phyloP scores from a whole-genome alignment of 768 basidiomycete species.

The Boletus rubescentipes region DNA sequence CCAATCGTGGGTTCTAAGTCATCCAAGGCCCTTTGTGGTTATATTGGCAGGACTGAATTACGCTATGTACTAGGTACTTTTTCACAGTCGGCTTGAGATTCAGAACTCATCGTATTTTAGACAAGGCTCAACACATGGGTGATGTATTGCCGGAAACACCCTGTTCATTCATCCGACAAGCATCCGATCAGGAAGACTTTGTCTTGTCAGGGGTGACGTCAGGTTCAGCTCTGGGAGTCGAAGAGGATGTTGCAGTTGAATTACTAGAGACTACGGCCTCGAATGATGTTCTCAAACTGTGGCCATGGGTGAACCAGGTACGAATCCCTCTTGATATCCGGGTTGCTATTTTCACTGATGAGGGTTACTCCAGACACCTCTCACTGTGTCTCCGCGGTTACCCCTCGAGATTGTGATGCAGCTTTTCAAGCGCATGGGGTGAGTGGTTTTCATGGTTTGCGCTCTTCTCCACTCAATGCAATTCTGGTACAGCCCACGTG shows the following conservation, averaged over 20 bases:
- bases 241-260: slow-evolving; percentile 68
- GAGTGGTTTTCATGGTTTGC: slow-evolving; percentile 31
- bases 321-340: background rate
- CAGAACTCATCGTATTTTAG: slow-evolving; percentile 38
- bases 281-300: slow-evolving; percentile 61
- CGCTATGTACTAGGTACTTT: slow-evolving; percentile 77
- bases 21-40: slow-evolving; percentile 68
- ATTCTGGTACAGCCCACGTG: slow-evolving; percentile 66
- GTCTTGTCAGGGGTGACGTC: slow-evolving; percentile 42
- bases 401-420: slow-evolving; percentile 98
- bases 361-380: slow-evolving; percentile 65
- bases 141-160: slow-evolving; percentile 61
- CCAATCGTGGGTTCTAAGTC: slow-evolving; percentile 75
- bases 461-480: background rate
- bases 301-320: slow-evolving; percentile 96
- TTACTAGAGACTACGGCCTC: slow-evolving; percentile 60
- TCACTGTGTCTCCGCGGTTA: slow-evolving; percentile 88
- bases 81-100: background rate
- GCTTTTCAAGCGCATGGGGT: slow-evolving; percentile 98
- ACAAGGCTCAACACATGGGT: slow-evolving; percentile 66
- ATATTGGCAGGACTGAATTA: slow-evolving; percentile 85
- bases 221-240: slow-evolving; percentile 54
- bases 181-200: slow-evolving; percentile 52
- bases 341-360: background rate
- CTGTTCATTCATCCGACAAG: slow-evolving; percentile 63